These are phyloP conservation scores for Chaetomiaceae sp. DNA, from an alignment of 2,329 filamentous ascomycete species.

Conservation along the genomic window DNA sequence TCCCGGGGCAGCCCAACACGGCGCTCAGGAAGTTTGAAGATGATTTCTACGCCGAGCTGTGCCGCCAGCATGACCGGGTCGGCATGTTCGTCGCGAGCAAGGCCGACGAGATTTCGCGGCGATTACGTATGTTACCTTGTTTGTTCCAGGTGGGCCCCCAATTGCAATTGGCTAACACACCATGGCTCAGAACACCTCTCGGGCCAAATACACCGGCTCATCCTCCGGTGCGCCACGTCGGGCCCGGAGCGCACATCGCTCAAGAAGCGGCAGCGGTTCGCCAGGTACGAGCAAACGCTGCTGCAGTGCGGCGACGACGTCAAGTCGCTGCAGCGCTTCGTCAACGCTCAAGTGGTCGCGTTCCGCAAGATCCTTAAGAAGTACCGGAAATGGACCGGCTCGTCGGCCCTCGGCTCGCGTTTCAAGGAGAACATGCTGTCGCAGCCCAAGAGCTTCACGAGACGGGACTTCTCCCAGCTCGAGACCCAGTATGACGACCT, in stretches of 20 bases:
- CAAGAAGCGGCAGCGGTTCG: slow-evolving; percentile 48
- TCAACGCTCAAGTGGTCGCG: slow-evolving; percentile 66
- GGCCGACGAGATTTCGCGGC: slow-evolving; percentile 67
- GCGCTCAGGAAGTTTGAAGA: slow-evolving; percentile 62
- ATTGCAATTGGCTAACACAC: slow-evolving; percentile 8
- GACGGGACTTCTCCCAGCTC: slow-evolving; percentile 56
- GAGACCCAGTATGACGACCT: slow-evolving; percentile 48
- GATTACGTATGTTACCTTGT: slow-evolving; percentile 59
- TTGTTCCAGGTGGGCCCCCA: not conserved
- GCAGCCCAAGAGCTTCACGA: slow-evolving; percentile 66
- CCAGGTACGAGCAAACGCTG: slow-evolving; percentile 49
- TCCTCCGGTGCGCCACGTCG: slow-evolving; percentile 39
- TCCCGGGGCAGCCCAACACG: slow-evolving; percentile 64
- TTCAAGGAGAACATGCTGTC: slow-evolving; percentile 64
- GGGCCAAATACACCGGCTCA: slow-evolving; percentile 43
- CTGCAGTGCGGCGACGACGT: slow-evolving; percentile 65
- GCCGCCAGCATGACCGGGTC: slow-evolving; percentile 69
- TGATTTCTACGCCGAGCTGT: slow-evolving; percentile 66
- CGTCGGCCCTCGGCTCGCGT: slow-evolving; percentile 56
- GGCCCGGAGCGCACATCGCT: slow-evolving; percentile 33
- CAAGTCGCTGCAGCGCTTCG: slow-evolving; percentile 64
- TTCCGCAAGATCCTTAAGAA: slow-evolving; percentile 84
- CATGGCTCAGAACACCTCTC: slow-evolving; percentile 43
- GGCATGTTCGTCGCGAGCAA: slow-evolving; percentile 77
- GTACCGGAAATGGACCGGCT: slow-evolving; percentile 82